Evolutionary conservation across 345 rosid species (phyloP), one percentile per base, ranked within the genome.

Genomic region (Pugionium dolabratum): DNA sequence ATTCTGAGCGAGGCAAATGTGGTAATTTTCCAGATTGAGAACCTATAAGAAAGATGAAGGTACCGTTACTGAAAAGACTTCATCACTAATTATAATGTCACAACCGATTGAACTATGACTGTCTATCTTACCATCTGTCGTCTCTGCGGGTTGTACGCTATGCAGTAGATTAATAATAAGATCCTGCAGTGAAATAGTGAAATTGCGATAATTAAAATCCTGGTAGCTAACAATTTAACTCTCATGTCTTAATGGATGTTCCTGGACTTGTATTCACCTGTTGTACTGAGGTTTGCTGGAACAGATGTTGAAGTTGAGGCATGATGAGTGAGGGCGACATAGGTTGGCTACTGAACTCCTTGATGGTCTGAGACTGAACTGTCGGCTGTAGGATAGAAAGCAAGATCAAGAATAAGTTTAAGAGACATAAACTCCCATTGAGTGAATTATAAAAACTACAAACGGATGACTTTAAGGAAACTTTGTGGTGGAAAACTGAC

Each of bases 241-340:
- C 33, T 48, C 30, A 25, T 42, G 70, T 69, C 64, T 46, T 42
- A 6, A 33, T 52, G 52, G 6, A 59, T 4, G 26, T 27, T 39
- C 3, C 40, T 35, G 30, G 37, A 58, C 18, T 18, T 18, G 18
- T 18, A 18, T 18, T 18, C 18, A 18, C 99, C 91, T 91, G 97
- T 76, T 95, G 99, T 73, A 80, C 36, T 43, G 97, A 70, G 69
- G 80, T 91, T 77, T 95, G 99, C 84, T 89, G 95, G 42, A 84
- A 76, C 30, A 95, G 80, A 81, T 86, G 84, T 82, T 91, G 99
- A 79, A 91, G 96, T 47, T 91, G 94, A 77, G 86, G 86, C 82
- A 83, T 56, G 67, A 93, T 62, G 41, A 71, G 70, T 54, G 87
- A 69, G 48, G 83, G 60, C 9, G 85, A 67, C 56, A 75, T 32